These are phyloP conservation scores for Eucalyptus cloeziana DNA, from an alignment of 345 rosid species.

Conservation along the genomic window DNA sequence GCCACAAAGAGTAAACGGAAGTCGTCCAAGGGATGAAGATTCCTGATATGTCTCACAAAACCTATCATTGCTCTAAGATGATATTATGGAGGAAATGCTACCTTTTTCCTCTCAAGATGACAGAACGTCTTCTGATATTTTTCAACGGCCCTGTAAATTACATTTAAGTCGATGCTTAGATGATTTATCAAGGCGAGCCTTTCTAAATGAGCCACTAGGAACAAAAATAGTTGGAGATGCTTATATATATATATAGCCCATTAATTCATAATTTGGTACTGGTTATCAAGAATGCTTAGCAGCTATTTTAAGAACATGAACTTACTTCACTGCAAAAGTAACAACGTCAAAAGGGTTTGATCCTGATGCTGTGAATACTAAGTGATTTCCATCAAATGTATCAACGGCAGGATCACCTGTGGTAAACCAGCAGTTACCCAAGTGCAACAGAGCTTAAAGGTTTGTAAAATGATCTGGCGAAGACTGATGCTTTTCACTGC, in stretches of 20 bases:
- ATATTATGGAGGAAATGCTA: not conserved
- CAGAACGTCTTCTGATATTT: conserved; percentile 17
- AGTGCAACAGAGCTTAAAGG: not conserved
- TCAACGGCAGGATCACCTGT: not conserved
- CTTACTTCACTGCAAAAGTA: conserved; percentile 10
- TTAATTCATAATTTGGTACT: not conserved
- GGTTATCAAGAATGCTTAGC: not conserved
- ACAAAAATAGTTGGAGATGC: not conserved
- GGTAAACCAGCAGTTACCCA: not conserved
- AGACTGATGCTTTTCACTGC: not conserved
- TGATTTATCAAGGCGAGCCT: not conserved
- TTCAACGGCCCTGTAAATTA: conserved; percentile 3
- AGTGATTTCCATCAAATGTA: not conserved
- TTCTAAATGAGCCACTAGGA: not conserved
- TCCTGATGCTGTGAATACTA: conserved; percentile 4
- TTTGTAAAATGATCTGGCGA: not conserved
- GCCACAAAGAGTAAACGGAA: not conserved
- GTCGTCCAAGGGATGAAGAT: not conserved
- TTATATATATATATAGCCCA: not conserved
- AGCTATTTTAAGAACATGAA: not conserved
- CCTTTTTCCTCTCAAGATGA: not conserved
- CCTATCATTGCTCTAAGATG: not conserved
- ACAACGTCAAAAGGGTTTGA: conserved; percentile 21
- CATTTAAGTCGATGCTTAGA: not conserved
- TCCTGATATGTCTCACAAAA: not conserved